Conservation (phyloP, 352 stramenopile species). For the Aphanomyces stellatus region DNA sequence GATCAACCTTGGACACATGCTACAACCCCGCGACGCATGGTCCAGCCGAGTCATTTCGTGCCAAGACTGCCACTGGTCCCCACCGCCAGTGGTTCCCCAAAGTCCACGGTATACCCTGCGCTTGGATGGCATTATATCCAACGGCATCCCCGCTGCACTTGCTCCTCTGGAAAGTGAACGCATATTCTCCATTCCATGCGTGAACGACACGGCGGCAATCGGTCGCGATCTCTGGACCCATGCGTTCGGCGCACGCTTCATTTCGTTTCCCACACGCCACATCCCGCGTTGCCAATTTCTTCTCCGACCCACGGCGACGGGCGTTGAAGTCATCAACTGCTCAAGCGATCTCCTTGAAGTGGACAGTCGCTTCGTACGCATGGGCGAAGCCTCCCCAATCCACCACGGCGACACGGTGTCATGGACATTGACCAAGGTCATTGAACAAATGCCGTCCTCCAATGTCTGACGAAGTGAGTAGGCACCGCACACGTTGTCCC, state of each 20-base stretch:
- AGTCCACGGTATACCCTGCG: not conserved
- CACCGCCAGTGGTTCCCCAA: not conserved
- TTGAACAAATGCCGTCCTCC: too few relatives aligned
- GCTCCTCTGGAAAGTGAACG: not conserved
- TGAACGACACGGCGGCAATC: not conserved
- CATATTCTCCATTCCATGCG: not conserved
- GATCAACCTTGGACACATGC: not conserved
- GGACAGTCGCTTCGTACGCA: not conserved
- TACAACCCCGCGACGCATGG: not conserved
- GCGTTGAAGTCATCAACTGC: not conserved
- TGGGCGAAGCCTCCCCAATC: not conserved
- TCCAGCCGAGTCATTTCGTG: not conserved
- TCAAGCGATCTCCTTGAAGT: not conserved
- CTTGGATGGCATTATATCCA: not conserved
- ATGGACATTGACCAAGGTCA: not conserved
- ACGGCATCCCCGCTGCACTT: not conserved
- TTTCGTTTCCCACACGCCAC: not conserved
- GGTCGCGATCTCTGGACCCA: not conserved
- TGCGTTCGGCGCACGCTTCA: not conserved
- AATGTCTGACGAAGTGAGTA: too few relatives aligned
- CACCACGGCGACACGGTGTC: not conserved
- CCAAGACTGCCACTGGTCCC: not conserved
- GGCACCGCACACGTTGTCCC: too few relatives aligned
- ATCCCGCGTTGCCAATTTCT: not conserved
- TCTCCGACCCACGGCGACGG: not conserved